Base-by-base conservation (phyloP, 495 filamentous ascomycete species). In the Letharia columbiana region DNA sequence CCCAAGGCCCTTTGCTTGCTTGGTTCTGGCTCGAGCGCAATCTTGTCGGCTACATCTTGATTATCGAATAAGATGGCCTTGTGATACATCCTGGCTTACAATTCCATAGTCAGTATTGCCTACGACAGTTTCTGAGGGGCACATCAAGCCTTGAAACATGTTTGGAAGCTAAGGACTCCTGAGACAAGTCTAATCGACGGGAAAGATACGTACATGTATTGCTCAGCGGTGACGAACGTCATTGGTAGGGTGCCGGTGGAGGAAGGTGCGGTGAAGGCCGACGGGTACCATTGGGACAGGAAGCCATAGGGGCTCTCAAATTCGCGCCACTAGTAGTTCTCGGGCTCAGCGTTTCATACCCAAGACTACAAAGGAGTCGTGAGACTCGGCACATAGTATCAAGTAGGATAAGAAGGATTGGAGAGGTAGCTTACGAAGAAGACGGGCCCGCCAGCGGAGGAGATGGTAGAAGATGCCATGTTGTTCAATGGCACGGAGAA, bases 11-110 rank as follows among this genome's bases (percentile, higher is more conserved):
- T 82, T 66, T 83, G 82, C 33, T 74, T 52, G 31, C 72, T 71
- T 3, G 85, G 81, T 54, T 75, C 61, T 0, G 45, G 35, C 23
- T 79, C 77, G 0, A 66, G 17, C 4, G 85, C 76, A 73, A 86
- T 82, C 56, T 77, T 41, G 17, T 67, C 65, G 5, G 73, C 79
- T 47, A 74, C 70, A 2, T 71, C 70, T 33, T 60, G 61, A 70
- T 80, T 77, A 42, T 66, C 58, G 76, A 87, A 87, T 68, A 86
- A 77, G 4, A 82, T 56, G 3, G 83, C 84, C 74, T 87, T 87
- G 61, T 77, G 79, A 73, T 86, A 78, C 85, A 86, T 86, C 84
- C 31, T 57, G 15, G 13, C 6, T 17, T 18, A 35, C 7, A 35
- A 18, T 35, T 1, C 6, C 28, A 35, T 7, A 0, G 13, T 35